phyloP scores from a whole-genome alignment of 2,329 filamentous ascomycete species.

The Atkinsonella hypoxylon region DNA sequence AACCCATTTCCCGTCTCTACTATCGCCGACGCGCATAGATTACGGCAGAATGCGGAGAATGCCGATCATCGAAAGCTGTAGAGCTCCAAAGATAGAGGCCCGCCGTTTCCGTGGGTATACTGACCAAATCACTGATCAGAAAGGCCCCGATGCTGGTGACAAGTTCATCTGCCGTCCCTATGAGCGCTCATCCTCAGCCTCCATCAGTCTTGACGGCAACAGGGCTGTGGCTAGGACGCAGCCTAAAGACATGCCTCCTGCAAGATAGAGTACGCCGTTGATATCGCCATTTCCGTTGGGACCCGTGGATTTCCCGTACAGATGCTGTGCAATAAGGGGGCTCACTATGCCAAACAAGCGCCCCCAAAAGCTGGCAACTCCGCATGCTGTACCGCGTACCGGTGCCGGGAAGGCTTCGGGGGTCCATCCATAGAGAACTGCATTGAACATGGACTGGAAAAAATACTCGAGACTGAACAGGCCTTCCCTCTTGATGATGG shows the following conservation, averaged over 20 bases:
- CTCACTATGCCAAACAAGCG: conserved; percentile 45
- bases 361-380: conserved; percentile 47
- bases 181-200: conserved; percentile 20
- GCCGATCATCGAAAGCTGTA: no score
- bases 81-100: not conserved
- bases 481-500: conserved; percentile 23
- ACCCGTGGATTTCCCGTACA: conserved; percentile 20
- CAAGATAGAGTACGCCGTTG: conserved; percentile 42
- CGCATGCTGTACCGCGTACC: conserved; percentile 42
- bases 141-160: not conserved
- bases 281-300: conserved; percentile 22
- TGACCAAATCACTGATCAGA: not conserved
- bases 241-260: conserved; percentile 40
- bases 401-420: conserved; percentile 46
- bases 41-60: not conserved
- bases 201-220: conserved; percentile 29
- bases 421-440: conserved; percentile 32
- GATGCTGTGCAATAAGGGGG: conserved; percentile 38
- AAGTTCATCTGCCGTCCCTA: not conserved
- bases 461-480: conserved; percentile 32
- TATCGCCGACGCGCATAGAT: not conserved
- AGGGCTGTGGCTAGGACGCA: conserved; percentile 39
- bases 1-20: no score
- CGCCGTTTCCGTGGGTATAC: not conserved
- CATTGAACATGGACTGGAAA: conserved; percentile 29